Evolutionary conservation across 768 basidiomycete genomes (phyloP).

Genomic region (Suillus subaureus): DNA sequence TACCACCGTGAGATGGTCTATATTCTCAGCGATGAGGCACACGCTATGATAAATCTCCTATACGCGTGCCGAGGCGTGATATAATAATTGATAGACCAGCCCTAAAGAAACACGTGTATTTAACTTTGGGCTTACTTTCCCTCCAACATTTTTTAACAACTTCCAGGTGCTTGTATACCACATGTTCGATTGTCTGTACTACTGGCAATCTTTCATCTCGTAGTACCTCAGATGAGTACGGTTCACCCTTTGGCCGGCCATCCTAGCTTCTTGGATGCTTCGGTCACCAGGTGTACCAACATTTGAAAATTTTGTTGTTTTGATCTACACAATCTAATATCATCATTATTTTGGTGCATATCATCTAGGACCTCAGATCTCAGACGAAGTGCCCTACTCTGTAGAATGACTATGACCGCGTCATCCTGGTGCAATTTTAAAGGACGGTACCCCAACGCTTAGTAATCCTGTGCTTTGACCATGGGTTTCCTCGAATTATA

Average conservation of each 20-base stretch:
- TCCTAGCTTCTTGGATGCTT: constrained; percentile 49
- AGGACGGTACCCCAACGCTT: no score
- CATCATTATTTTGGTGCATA: neutral
- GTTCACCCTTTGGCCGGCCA: constrained; percentile 64
- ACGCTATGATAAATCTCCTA: neutral
- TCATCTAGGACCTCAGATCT: no score
- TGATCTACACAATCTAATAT: neutral
- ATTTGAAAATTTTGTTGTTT: constrained; percentile 8
- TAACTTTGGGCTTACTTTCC: constrained; percentile 1
- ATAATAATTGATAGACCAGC: constrained; percentile 36
- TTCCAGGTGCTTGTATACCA: constrained; percentile 53
- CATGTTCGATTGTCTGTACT: constrained; percentile 51
- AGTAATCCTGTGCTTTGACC: no score
- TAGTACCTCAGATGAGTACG: constrained; percentile 57
- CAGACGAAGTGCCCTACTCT: neutral
- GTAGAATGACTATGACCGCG: no score
- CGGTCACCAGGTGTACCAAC: constrained; percentile 71
- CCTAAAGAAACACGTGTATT: constrained; percentile 41
- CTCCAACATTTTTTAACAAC: constrained; percentile 67
- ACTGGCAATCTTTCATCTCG: constrained; percentile 52
- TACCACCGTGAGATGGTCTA: neutral
- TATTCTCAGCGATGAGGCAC: neutral
- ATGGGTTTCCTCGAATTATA: no score
- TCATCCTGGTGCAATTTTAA: no score
- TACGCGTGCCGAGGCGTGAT: neutral